A percentile compares a stretch with the other conserved stretches of the same genome.
Evolutionary conservation across 1,284 basidiomycete species (phyloP).

Genomic region (Anthracocystis walkeri): DNA sequence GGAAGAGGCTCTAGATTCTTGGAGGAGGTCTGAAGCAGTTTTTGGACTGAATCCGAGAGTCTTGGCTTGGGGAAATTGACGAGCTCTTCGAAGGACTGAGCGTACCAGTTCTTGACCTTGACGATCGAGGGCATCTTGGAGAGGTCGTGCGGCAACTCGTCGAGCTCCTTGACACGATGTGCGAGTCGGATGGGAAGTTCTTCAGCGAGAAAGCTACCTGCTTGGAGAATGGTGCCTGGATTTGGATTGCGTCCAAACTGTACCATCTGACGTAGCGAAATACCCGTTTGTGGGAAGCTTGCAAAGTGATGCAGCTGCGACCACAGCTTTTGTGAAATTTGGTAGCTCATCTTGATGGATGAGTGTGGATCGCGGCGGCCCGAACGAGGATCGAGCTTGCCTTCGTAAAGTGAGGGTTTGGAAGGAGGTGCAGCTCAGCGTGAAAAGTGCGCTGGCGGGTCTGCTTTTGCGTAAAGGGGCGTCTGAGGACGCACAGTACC

Average conservation of each 20-base stretch:
- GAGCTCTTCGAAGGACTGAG: constrained; percentile 86
- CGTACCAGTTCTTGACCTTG: constrained; percentile 98
- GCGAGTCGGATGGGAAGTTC: constrained; percentile 93
- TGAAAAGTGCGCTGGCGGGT: background rate
- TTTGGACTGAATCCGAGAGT: constrained; percentile 64
- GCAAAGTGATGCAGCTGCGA: constrained; percentile 66
- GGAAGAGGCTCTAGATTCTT: constrained; percentile 56
- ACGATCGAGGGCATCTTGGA: constrained; percentile 92
- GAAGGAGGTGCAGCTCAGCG: background rate
- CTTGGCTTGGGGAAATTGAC: constrained; percentile 65
- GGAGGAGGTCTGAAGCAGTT: constrained; percentile 50
- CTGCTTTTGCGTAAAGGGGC: background rate
- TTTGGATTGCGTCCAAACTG: constrained; percentile 67
- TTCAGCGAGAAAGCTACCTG: constrained; percentile 72
- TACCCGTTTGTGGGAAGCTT: constrained; percentile 67
- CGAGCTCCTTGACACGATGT: constrained; percentile 95
- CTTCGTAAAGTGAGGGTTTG: background rate
- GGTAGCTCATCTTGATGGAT: constrained; percentile 46
- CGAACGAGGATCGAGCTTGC: background rate
- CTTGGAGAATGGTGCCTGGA: constrained; percentile 67
- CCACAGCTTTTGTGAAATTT: constrained; percentile 65
- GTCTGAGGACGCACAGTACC: constrained; percentile 11
- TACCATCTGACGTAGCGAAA: constrained; percentile 69
- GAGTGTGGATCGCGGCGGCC: constrained; percentile 9
- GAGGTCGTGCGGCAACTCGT: constrained; percentile 91